A percentile compares a stretch with the other conserved stretches of the same genome.
Evolutionary conservation across 106 monocot genomes (phyloP).

Genomic region (Allium cepa): DNA sequence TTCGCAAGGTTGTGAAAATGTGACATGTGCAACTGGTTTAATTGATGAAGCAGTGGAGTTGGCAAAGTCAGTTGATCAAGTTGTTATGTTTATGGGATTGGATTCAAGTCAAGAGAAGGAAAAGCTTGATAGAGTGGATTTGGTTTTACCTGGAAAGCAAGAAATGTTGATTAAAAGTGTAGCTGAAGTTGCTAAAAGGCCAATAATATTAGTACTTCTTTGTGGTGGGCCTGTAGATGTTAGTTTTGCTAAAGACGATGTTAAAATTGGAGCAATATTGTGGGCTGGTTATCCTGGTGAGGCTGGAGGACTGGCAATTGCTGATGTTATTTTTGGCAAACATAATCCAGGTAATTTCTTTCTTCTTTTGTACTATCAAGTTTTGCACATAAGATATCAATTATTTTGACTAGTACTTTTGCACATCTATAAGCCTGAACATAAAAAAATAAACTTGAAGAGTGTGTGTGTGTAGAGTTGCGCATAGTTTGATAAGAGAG

Average conservation of each 20-base stretch:
- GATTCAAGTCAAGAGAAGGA: conserved; percentile 67
- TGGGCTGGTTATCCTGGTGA: conserved; percentile 99
- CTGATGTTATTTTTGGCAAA: conserved; percentile 66
- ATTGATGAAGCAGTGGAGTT: conserved; percentile 43
- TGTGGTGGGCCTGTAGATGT: conserved; percentile 89
- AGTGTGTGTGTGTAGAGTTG: background rate
- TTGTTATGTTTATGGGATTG: conserved; percentile 76
- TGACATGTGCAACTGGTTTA: conserved; percentile 28
- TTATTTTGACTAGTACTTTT: background rate
- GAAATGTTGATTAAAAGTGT: conserved; percentile 49
- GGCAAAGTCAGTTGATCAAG: conserved; percentile 59
- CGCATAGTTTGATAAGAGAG: background rate
- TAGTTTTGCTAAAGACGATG: conserved; percentile 56
- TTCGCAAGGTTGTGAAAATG: conserved; percentile 44
- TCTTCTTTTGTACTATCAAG: background rate
- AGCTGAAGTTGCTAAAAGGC: conserved; percentile 58
- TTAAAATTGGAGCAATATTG: conserved; percentile 49
- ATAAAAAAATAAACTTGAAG: background rate
- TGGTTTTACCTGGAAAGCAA: conserved; percentile 78
- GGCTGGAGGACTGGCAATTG: conserved; percentile 76
- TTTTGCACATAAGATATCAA: background rate
- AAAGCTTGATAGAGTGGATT: conserved; percentile 53
- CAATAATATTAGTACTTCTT: conserved; percentile 70
- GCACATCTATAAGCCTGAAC: background rate
- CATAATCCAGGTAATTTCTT: conserved; percentile 74